Base-by-base conservation (phyloP, 257 asterid genomes). In the Fraxinus americana region DNA sequence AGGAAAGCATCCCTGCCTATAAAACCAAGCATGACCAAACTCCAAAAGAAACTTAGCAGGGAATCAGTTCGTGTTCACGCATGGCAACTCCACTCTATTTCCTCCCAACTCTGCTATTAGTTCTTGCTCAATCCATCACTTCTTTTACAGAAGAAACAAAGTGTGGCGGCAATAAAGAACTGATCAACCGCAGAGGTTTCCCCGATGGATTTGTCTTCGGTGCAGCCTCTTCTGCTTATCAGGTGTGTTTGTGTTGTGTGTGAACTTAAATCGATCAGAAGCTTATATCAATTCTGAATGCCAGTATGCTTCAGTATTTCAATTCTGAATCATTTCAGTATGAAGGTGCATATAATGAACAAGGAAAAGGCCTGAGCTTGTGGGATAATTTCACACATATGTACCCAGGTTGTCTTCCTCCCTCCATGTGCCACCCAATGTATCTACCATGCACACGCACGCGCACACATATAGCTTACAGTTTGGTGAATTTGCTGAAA, bases 141-240 rank as follows among this genome's bases (percentile, higher is more conserved):
- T 61, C 34, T 61, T 61, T 10, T 21, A 25, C 68, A 61, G 21
- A 61, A 61, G 35, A 61, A 23, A 61, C 85, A 41, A 73, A 72
- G 63, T 86, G 90, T 54, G 75, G 73, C 0, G 82, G 88, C 69
- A 13, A 35, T 19, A 4, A n/a, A 12, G 14, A 70, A 19, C 35
- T 34, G 10, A 43, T 85, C 61, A 57, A n/a, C 19, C 84, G 84
- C 5, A 73, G 67, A 50, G 35, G 27, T 9, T 87, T 83, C 71
- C 89, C 87, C 0, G 41, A 5, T 14, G 78, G 78, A 0, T 87
- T 87, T 21, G 34, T 85, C 50, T 87, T 87, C 38, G 90, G 90
- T 7, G 88, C 90, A 16, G 90, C 83, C 23, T 87, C 90, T 25
- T 83, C 90, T 1, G 90, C 90, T 35, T 87, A 85, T 66, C 90